Evolutionary conservation across 2,329 filamentous ascomycete species (phyloP).

Genomic region (Scolecobasidium constrictum): DNA sequence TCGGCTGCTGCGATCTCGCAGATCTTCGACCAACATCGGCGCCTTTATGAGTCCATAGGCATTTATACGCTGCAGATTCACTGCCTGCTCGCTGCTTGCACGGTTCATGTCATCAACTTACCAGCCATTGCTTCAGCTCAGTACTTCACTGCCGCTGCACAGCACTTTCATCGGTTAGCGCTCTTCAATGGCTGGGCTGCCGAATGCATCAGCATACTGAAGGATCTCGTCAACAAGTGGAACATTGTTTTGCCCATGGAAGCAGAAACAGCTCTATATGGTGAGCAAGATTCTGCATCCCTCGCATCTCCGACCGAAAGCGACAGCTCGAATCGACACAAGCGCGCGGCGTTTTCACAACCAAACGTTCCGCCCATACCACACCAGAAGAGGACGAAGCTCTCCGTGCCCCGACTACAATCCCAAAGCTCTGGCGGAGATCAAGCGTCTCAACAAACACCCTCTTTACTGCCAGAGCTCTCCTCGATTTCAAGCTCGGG

Average conservation of each 20-base stretch:
- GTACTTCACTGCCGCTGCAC: conserved; percentile 26
- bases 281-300: conserved; percentile 9
- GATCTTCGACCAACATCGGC: conserved; percentile 30
- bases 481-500: too few species aligned
- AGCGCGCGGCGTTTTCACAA: conserved; percentile 10
- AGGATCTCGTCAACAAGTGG: conserved; percentile 15
- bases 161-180: conserved; percentile 15
- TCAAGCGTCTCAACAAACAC: too few species aligned
- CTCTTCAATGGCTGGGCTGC: conserved; percentile 13
- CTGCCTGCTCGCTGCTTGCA: conserved; percentile 10
- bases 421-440: too few species aligned
- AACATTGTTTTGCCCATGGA: conserved; percentile 15
- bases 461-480: too few species aligned
- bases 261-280: conserved; percentile 15
- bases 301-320: not conserved
- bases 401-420: not conserved
- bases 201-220: conserved; percentile 12
- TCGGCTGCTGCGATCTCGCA: conserved; percentile 33
- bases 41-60: conserved; percentile 21
- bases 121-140: conserved; percentile 27
- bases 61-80: conserved; percentile 10
- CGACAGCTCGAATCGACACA: conserved; percentile 7
- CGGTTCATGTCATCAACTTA: conserved; percentile 12
- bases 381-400: not conserved
- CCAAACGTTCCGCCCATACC: conserved; percentile 5